Base-by-base conservation (phyloP, 75 land plant species). In the Pinus albicaulis region DNA sequence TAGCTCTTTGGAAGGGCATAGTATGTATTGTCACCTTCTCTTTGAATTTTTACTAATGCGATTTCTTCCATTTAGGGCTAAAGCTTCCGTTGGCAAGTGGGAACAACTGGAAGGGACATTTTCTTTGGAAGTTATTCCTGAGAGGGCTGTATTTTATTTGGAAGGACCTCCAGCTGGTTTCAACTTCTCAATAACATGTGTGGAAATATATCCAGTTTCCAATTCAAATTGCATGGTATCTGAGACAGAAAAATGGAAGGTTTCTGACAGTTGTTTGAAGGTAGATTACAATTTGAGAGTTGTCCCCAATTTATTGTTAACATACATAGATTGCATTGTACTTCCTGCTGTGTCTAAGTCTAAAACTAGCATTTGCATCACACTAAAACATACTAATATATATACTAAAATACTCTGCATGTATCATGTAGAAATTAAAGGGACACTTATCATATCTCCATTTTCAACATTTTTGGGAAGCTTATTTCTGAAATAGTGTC, bases 161-260 rank as follows among this genome's bases (percentile, higher is more conserved):
- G 87, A 85, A 70, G 87, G 87, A 24, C 87, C 87, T 57, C 74
- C 84, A 16, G 59, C 84, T 22, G 87, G 87, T 52, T 74, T 62
- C 55, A 84, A 85, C 63, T 38, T 85, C 56, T 74, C 82, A 26
- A 71, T 85, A 7, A 74, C 82, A 36, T 26, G 76, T 14, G 77
- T 79, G 28, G 65, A 25, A 34, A 62, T 62, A 62, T 62, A 11
- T 26, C 36, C 65, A 62, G 65, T 15, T 62, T 15, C 28, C 14
- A 62, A 60, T 5, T 60, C 65, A 62, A 26, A 65, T 65, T 31
- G 20, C 44, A 19, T 20, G 36, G 19, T 66, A 34, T 6, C 70
- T 66, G 8, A 44, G 36, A 17, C 20, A 8, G 10, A 66, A 34
- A 38, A 38, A 7, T 38, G 70, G 44, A 66, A 1, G 11, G 44